phyloP scores from a whole-genome alignment of 228 moss, liverwort and hornwort species.

The Sphagnum magellanicum region DNA sequence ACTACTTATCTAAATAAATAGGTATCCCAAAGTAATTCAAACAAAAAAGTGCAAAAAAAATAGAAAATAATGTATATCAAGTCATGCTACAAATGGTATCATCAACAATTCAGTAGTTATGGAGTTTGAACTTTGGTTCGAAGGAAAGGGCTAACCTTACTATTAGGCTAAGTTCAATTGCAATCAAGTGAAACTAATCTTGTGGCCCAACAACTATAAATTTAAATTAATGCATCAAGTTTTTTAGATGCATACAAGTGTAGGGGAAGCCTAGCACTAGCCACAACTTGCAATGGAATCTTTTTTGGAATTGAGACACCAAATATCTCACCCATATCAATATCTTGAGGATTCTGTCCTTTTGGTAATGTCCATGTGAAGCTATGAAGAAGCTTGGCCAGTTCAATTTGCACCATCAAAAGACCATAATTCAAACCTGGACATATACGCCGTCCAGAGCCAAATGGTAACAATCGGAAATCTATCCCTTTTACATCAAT shows the following conservation, averaged over 20 bases:
- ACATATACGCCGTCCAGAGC: slow-evolving; percentile 27
- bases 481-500: slow-evolving; percentile 10
- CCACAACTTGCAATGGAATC: not conserved
- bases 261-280: slow-evolving; percentile 8
- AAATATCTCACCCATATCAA: slow-evolving; percentile 18
- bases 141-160: too few species aligned
- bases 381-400: slow-evolving; percentile 26
- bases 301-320: slow-evolving; percentile 9
- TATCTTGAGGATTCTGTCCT: slow-evolving; percentile 13
- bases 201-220: too few species aligned
- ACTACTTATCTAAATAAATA: too few species aligned
- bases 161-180: too few species aligned
- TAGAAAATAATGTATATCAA: too few species aligned
- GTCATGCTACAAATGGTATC: too few species aligned
- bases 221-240: too few species aligned
- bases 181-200: too few species aligned
- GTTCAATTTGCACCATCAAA: slow-evolving; percentile 11
- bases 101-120: too few species aligned
- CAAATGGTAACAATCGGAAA: slow-evolving; percentile 23
- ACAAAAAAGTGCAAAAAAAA: too few species aligned
- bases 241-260: slow-evolving; percentile 1
- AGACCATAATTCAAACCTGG: slow-evolving; percentile 19
- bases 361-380: slow-evolving; percentile 28
- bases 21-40: too few species aligned
- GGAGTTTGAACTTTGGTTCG: too few species aligned